Percentiles rank a stretch among this genome's conserved stretches.
These are phyloP conservation scores for Postia placenta DNA, from an alignment of 768 basidiomycete genomes.

Conservation along the genomic window DNA sequence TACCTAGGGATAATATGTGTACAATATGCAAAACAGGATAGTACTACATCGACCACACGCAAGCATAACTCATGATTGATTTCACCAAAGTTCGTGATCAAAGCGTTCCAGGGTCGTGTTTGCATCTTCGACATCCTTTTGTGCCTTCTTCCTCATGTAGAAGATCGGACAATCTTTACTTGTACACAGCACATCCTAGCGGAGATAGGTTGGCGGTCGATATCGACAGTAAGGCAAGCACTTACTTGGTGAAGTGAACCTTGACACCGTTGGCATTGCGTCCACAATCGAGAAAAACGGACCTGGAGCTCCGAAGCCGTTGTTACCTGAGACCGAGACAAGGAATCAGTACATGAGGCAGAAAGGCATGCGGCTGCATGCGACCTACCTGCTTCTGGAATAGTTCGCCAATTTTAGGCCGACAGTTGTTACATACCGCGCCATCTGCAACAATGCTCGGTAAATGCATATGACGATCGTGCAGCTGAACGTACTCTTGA, in stretches of 20 bases:
- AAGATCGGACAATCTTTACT: slow-evolving; percentile 99
- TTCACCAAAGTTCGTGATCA: slow-evolving; percentile 70
- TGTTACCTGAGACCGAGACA: slow-evolving; percentile 34
- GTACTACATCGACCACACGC: background rate
- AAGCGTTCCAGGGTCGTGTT: slow-evolving; percentile 78
- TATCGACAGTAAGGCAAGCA: background rate
- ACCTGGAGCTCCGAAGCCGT: slow-evolving; percentile 78
- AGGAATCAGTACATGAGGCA: too few species aligned
- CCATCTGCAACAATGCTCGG: slow-evolving; percentile 61
- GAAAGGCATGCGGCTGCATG: too few species aligned
- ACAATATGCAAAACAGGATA: background rate
- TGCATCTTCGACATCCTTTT: slow-evolving; percentile 94
- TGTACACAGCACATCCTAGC: slow-evolving; percentile 90
- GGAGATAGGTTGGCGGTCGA: background rate
- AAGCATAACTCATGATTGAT: background rate
- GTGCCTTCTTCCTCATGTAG: slow-evolving; percentile 97
- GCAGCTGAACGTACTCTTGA: slow-evolving; percentile 51
- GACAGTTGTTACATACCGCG: slow-evolving; percentile 93
- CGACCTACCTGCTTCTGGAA: slow-evolving; percentile 89
- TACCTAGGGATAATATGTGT: too few species aligned
- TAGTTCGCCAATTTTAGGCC: slow-evolving; percentile 76
- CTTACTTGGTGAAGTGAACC: slow-evolving; percentile 91
- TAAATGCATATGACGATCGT: too few species aligned
- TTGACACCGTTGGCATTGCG: slow-evolving; percentile 97
- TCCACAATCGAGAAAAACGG: slow-evolving; percentile 93